These are phyloP conservation scores for Scedosporium minutisporum DNA, from an alignment of 2,329 filamentous ascomycete species.

Conservation along the genomic window DNA sequence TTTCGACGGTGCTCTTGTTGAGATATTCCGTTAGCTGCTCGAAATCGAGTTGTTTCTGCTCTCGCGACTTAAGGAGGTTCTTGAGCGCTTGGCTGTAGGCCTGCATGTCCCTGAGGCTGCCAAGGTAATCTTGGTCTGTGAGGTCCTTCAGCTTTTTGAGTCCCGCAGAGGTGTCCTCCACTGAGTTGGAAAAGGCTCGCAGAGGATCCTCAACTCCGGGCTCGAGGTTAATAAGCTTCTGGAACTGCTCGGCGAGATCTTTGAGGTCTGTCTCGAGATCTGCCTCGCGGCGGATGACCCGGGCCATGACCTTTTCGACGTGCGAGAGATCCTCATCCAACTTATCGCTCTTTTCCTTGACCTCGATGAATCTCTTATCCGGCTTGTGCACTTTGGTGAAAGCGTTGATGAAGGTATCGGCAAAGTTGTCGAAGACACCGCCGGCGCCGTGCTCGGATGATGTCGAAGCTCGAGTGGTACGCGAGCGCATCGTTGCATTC, in stretches of 20 bases:
- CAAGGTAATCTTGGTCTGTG: slow-evolving; percentile 92
- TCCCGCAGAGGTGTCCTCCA: slow-evolving; percentile 73
- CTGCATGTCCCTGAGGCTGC: slow-evolving; percentile 88
- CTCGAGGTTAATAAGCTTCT: slow-evolving; percentile 82
- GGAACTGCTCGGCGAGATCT: slow-evolving; percentile 88
- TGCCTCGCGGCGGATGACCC: slow-evolving; percentile 76
- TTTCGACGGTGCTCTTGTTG: slow-evolving; percentile 78
- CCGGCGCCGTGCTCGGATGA: slow-evolving; percentile 35
- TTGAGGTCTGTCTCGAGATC: slow-evolving; percentile 83
- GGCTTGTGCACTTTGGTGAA: slow-evolving; percentile 95
- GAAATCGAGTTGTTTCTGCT: slow-evolving; percentile 97
- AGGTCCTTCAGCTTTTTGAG: slow-evolving; percentile 76
- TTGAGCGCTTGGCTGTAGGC: slow-evolving; percentile 85
- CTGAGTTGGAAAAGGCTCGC: slow-evolving; percentile 75
- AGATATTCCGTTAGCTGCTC: slow-evolving; percentile 94
- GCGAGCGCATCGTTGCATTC: slow-evolving; percentile 88
- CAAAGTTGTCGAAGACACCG: slow-evolving; percentile 87
- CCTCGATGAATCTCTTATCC: slow-evolving; percentile 88
- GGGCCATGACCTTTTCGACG: slow-evolving; percentile 90
- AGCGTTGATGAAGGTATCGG: slow-evolving; percentile 92
- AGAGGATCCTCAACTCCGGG: slow-evolving; percentile 75
- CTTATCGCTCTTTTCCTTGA: slow-evolving; percentile 85
- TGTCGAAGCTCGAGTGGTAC: slow-evolving; percentile 55
- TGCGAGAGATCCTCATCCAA: slow-evolving; percentile 86
- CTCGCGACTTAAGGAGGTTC: slow-evolving; percentile 78